A percentile compares a stretch with the other conserved stretches of the same genome.
Evolutionary conservation across 805 yeast genomes (phyloP).

Genomic region (Henningerozyma blattae): DNA sequence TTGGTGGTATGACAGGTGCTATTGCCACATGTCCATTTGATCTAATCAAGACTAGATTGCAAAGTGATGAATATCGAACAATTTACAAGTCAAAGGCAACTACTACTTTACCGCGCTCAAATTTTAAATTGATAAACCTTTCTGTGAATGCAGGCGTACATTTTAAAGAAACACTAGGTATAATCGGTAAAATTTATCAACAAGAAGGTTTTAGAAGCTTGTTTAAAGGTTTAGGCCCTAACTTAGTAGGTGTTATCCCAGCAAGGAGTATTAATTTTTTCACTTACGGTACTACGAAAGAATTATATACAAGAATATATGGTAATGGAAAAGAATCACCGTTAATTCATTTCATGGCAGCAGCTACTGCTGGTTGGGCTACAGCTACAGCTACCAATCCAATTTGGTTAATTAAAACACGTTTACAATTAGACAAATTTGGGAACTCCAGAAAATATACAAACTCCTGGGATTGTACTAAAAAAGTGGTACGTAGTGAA

Average conservation of each 20-base stretch:
- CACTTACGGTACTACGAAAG: conserved; percentile 92
- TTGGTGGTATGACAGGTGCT: conserved; percentile 98
- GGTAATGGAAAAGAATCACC: conserved; percentile 71
- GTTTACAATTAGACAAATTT: conserved; percentile 82
- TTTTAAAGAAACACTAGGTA: conserved; percentile 70
- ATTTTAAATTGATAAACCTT: conserved; percentile 17
- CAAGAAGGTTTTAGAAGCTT: conserved; percentile 78
- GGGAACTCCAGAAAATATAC: conserved; percentile 51
- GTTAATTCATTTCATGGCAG: conserved; percentile 76
- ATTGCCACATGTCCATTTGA: conserved; percentile 89
- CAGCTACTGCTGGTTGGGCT: conserved; percentile 83
- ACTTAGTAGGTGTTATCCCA: conserved; percentile 93
- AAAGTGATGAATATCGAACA: conserved; percentile 68
- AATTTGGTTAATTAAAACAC: conserved; percentile 91
- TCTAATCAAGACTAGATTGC: conserved; percentile 90
- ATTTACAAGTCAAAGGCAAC: conserved; percentile 30
- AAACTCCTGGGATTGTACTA: conserved; percentile 77
- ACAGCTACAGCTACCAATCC: conserved; percentile 97
- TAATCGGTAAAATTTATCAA: conserved; percentile 53
- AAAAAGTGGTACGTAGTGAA: conserved; percentile 57
- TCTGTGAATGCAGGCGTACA: conserved; percentile 48
- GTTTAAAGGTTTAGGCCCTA: conserved; percentile 94
- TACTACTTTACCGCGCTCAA: conserved; percentile 2
- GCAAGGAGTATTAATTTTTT: conserved; percentile 95
- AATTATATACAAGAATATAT: conserved; percentile 49